These are phyloP conservation scores for Suillus paluster DNA, from an alignment of 768 basidiomycete species.

Conservation along the genomic window DNA sequence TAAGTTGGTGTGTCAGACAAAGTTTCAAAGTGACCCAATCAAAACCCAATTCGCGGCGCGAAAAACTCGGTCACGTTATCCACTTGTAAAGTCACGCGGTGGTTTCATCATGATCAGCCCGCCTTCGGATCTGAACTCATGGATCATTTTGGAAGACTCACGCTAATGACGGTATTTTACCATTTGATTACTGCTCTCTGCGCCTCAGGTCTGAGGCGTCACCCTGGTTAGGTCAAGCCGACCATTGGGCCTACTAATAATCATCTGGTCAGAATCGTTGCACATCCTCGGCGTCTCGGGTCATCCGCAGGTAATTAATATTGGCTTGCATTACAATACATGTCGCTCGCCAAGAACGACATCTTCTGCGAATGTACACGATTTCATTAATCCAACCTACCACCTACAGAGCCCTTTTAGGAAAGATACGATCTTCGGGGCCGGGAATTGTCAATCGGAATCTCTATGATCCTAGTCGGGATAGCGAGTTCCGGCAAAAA, in stretches of 20 bases:
- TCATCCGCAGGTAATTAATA: background rate
- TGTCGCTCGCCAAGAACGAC: background rate
- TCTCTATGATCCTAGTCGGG: background rate
- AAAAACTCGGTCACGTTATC: background rate
- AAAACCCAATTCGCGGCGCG: too few species aligned
- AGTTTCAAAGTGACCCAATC: background rate
- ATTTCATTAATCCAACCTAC: background rate
- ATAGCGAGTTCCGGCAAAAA: background rate
- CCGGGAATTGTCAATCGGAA: background rate
- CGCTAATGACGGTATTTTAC: background rate
- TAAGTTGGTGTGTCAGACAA: background rate
- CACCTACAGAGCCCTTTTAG: background rate
- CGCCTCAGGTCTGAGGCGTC: background rate
- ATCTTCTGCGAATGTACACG: background rate
- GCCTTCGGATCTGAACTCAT: too few species aligned
- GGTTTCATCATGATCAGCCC: background rate
- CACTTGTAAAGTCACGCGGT: background rate
- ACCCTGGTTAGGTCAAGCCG: background rate
- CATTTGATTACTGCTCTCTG: background rate
- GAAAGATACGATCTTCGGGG: background rate
- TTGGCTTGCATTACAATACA: background rate
- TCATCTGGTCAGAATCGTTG: background rate
- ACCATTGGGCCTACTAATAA: background rate
- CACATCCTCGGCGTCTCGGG: background rate
- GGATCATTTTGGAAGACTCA: too few species aligned